Evolutionary conservation across 192 early-diverging fungal genomes (phyloP), one percentile per base, ranked within the genome.

Genomic region (Cetraspora pellucida): DNA sequence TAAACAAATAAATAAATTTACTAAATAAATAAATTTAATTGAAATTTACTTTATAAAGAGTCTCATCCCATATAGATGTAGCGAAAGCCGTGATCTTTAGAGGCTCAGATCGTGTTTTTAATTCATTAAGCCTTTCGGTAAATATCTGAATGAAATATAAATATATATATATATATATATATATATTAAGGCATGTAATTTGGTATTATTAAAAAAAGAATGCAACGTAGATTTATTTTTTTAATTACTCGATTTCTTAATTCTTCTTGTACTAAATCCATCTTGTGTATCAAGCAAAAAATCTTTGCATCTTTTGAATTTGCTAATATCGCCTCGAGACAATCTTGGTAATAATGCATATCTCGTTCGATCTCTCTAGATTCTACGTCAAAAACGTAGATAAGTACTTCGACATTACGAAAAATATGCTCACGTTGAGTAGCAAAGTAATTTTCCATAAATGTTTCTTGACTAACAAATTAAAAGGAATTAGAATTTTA

Each of bases 321-420:
- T 28, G 85, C 81, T 76, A 88, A 68, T 73, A 99, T 92, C 43
- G 92, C 93, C 23, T 95, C 89, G 49, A 99, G 81, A 65, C 93
- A 95, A 23, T 89, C 90, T 81, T 97, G 92, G 77, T 95, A 98
- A 80, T 97, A 94, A 57, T 88, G 82, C 85, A 98, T 88, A 81
- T 99, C 97, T 80, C 93, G 91, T 78, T 97, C 95, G 60, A 90
- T 86, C 75, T 97, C 95, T 31, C 93, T 87, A 44, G 90, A 93
- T 83, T 97, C 97, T 49, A 97, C 89, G 83, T 98, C 96, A 85
- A 99, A 98, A 69, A 99, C 96, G 77, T 97, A 99, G 77, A 99
- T 99, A 19, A 99, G 88, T n/a, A 99, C 95, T 83, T 99, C 96
- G 4, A 99, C 97, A 82, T 97, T 96, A 57, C 94, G 90, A 81